Conservation (phyloP, 306 rosid genomes). For the Trifolium dubium region DNA sequence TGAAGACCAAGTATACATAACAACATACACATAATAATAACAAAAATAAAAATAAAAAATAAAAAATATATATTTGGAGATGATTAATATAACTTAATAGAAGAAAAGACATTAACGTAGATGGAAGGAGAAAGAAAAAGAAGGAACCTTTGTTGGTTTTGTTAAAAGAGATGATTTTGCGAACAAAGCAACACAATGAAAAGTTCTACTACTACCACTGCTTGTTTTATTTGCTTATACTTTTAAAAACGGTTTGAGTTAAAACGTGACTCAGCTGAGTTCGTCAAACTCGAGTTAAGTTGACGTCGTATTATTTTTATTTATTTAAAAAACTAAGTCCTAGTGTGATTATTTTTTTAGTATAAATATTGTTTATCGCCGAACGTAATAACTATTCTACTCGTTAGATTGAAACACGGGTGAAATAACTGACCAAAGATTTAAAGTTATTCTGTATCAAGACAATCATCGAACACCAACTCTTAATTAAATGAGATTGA, state of each 20-base stretch:
- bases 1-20: background rate
- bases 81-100: slow-evolving; percentile 27
- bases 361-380: too few species aligned
- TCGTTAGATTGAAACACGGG: too few species aligned
- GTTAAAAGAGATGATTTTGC: slow-evolving; percentile 39
- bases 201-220: too few species aligned
- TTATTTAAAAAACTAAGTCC: too few species aligned
- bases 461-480: too few species aligned
- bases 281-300: background rate
- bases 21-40: background rate
- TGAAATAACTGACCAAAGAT: too few species aligned
- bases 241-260: slow-evolving; percentile 29
- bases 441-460: too few species aligned
- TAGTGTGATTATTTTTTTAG: too few species aligned
- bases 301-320: too few species aligned
- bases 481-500: too few species aligned
- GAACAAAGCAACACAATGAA: slow-evolving; percentile 12
- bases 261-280: background rate
- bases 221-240: background rate
- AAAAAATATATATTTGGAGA: slow-evolving; percentile 21
- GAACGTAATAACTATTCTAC: too few species aligned
- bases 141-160: slow-evolving; percentile 50
- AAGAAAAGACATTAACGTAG: slow-evolving; percentile 24
- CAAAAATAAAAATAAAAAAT: background rate
- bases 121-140: background rate